phyloP scores from a whole-genome alignment of 441 rosid genomes.

The Erodium texanum region DNA sequence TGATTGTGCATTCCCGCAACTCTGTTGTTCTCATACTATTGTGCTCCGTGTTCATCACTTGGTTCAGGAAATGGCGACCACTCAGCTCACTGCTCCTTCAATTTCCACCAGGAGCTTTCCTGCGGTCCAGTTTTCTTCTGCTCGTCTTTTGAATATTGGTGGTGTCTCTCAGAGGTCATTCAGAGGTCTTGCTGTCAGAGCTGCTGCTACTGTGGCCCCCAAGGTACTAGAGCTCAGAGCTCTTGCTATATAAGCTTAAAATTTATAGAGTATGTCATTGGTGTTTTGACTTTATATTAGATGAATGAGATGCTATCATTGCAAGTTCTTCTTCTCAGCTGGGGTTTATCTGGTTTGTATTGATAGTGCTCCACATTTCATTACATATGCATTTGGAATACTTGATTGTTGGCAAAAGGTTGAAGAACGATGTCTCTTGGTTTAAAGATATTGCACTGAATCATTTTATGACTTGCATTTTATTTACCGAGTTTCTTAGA shows the following conservation, averaged over 20 bases:
- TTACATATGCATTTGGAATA: not conserved
- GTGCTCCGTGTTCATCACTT: not conserved
- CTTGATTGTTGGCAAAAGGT: not conserved
- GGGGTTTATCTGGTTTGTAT: not conserved
- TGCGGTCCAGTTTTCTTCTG: slow-evolving; percentile 39
- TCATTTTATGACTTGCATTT: not conserved
- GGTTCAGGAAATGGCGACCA: slow-evolving; percentile 50
- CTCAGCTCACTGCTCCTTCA: slow-evolving; percentile 63
- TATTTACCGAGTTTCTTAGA: no score
- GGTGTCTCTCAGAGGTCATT: slow-evolving; percentile 29
- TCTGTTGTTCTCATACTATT: no score
- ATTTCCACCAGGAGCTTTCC: slow-evolving; percentile 55
- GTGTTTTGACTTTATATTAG: not conserved
- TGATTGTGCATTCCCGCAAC: no score
- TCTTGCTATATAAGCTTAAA: no score
- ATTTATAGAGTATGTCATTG: not conserved
- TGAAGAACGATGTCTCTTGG: not conserved
- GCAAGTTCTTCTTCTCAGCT: not conserved
- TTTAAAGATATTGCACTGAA: no score
- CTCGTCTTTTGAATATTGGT: slow-evolving; percentile 32
- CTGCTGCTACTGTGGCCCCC: slow-evolving; percentile 80
- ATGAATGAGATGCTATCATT: no score
- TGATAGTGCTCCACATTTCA: not conserved
- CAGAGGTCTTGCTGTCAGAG: slow-evolving; percentile 56
- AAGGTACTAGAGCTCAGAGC: slow-evolving; percentile 37